Conservation (phyloP, 1,284 basidiomycete species). For the Xanthoconium separans region DNA sequence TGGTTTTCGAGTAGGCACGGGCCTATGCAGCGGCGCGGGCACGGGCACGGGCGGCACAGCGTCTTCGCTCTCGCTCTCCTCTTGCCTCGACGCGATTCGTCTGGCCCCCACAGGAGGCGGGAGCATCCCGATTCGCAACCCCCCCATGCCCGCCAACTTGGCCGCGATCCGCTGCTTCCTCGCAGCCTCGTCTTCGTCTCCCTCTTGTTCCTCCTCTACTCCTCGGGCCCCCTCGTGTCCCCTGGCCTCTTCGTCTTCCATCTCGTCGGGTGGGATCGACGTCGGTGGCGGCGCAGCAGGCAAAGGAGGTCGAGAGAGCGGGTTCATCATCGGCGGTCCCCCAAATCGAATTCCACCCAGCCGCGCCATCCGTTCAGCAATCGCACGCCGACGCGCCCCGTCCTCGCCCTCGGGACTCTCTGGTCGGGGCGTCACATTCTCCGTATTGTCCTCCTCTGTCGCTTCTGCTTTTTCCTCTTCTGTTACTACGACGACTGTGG, state of each 20-base stretch:
- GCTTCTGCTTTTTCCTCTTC: background rate
- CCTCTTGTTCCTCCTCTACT: constrained; percentile 54
- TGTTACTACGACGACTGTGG: too few species aligned
- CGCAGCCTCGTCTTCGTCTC: constrained; percentile 63
- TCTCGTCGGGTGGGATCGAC: constrained; percentile 33
- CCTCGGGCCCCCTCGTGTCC: constrained; percentile 29
- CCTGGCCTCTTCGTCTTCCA: constrained; percentile 30
- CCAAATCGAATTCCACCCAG: constrained; percentile 74
- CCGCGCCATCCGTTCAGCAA: constrained; percentile 79
- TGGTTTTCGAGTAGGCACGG: constrained; percentile 37
- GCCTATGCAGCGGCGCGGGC: constrained; percentile 30
- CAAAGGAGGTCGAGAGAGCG: constrained; percentile 42
- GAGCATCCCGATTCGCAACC: constrained; percentile 75
- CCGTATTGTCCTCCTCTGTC: constrained; percentile 6
- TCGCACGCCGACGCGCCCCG: constrained; percentile 52
- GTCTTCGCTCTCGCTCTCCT: constrained; percentile 28
- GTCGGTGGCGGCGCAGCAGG: constrained; percentile 38
- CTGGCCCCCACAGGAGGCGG: constrained; percentile 40
- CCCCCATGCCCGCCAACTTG: constrained; percentile 71
- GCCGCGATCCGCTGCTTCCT: constrained; percentile 68
- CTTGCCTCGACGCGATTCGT: constrained; percentile 23
- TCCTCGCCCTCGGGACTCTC: constrained; percentile 45
- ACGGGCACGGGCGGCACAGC: constrained; percentile 21
- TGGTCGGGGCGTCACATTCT: constrained; percentile 11
- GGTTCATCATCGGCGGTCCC: constrained; percentile 50